Conservation (phyloP, 768 basidiomycete genomes). For the Udeniomyces megalosporus region DNA sequence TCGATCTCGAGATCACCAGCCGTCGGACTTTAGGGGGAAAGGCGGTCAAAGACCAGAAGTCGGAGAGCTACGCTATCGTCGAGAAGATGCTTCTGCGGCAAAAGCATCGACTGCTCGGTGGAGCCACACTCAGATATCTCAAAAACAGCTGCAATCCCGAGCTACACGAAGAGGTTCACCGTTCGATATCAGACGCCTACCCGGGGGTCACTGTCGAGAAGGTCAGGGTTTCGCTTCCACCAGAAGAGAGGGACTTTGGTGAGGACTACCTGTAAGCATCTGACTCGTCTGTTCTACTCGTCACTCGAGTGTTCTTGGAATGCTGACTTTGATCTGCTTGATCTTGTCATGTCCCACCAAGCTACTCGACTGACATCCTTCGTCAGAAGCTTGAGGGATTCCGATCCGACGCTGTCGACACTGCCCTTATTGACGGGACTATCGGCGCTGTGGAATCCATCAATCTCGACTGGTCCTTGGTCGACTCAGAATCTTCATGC, state of each 20-base stretch:
- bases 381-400: constrained; percentile 8
- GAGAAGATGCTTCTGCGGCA: background rate
- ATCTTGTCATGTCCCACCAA: background rate
- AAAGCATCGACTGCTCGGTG: background rate
- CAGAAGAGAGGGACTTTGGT: constrained; percentile 59
- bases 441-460: constrained; percentile 51
- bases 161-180: constrained; percentile 47
- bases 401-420: constrained; percentile 32
- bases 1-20: constrained; percentile 42
- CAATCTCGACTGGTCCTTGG: constrained; percentile 73
- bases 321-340: background rate
- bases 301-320: background rate
- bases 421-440: constrained; percentile 33
- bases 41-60: background rate
- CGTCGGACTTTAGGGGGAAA: background rate
- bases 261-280: constrained; percentile 60
- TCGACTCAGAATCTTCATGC: constrained; percentile 58
- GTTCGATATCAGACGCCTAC: constrained; percentile 39
- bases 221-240: constrained; percentile 45
- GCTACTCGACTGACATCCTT: background rate
- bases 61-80: background rate
- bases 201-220: constrained; percentile 49
- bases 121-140: constrained; percentile 39
- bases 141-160: constrained; percentile 55
- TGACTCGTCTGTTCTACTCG: constrained; percentile 5